Base-by-base conservation (phyloP, 768 basidiomycete species). In the Calocybe indica region DNA sequence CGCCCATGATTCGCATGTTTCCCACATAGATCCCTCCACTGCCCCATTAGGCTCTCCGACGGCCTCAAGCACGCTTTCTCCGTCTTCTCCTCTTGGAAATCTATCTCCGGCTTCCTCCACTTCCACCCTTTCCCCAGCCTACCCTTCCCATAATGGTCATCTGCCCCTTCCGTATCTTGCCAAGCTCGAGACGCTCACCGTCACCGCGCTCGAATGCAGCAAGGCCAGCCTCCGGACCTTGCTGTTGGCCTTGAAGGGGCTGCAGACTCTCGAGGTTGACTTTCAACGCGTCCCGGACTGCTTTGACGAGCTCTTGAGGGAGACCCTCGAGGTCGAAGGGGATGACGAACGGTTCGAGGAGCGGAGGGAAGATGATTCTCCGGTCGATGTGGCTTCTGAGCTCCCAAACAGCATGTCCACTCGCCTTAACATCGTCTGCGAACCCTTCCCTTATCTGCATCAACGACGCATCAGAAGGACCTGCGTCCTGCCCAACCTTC, bases 201-300 rank as follows among this genome's bases (percentile, higher is more conserved):
- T 78, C 28, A 63, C 63, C 4, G 73, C 73, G 5, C 61, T 80
- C 5, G 71, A 74, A 13, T 73, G 75, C 51, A 66, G 60, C 45
- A 45, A 56, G 12, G 50, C 52, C 8, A 64, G 58, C 43, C 72
- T 70, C 63, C 57, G 54, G 6, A 53, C 55, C 3, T 58, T 78
- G 10, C 52, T 79, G 14, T 58, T 56, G 36, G 60, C 65, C 8
- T 48, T 73, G 34, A 54, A 50, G 4, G 62, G 58, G 14, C 59
- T 78, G 12, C 61, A 63, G 40, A 51, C 58, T 9, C 62, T 78
- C 29, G 74, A 76, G 50, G 66, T 72, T 40, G 72, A 75, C 53
- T 75, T 76, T 49, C 51, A 57, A 31, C 62, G 62, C 43, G 61
- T 74, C 1, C 55, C 61, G 9, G 49, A 57, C 1, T 52, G 45